Evolutionary conservation across 2,329 filamentous ascomycete species (phyloP).

Genomic region (Hymenotorrendiella dingleyae): DNA sequence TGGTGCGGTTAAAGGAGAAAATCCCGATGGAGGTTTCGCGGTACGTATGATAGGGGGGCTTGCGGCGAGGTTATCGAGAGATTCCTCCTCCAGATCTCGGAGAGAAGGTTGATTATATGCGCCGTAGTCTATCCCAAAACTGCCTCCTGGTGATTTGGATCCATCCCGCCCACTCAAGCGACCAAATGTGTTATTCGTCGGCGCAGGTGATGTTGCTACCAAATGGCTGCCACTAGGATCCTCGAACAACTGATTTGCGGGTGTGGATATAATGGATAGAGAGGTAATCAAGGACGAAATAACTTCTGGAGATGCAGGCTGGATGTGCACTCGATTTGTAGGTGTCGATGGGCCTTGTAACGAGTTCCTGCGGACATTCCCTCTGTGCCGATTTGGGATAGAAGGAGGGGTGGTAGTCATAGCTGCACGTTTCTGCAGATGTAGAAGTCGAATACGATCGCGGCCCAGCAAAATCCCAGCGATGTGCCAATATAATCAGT

Average conservation of each 20-base stretch:
- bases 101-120: slow-evolving; percentile 50
- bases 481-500: slow-evolving; percentile 7
- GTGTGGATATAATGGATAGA: slow-evolving; percentile 60
- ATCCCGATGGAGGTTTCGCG: slow-evolving; percentile 72
- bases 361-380: slow-evolving; percentile 27
- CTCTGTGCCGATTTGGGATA: slow-evolving; percentile 24
- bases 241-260: slow-evolving; percentile 66
- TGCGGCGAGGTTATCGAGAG: slow-evolving; percentile 55
- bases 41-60: slow-evolving; percentile 72
- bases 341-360: slow-evolving; percentile 25
- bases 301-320: slow-evolving; percentile 53
- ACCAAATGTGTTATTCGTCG: slow-evolving; percentile 25
- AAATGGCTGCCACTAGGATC: slow-evolving; percentile 32
- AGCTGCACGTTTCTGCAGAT: slow-evolving; percentile 14
- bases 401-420: slow-evolving; percentile 28
- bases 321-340: slow-evolving; percentile 27
- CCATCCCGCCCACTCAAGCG: slow-evolving; percentile 18
- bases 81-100: slow-evolving; percentile 42
- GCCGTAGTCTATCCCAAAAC: slow-evolving; percentile 70
- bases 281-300: slow-evolving; percentile 66
- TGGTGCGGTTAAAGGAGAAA: slow-evolving; percentile 63
- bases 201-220: slow-evolving; percentile 35
- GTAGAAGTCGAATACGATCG: slow-evolving; percentile 14
- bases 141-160: slow-evolving; percentile 29
- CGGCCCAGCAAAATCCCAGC: slow-evolving; percentile 8